Conservation (phyloP, 1,284 basidiomycete species). For the Papiliotrema nemorosa region DNA sequence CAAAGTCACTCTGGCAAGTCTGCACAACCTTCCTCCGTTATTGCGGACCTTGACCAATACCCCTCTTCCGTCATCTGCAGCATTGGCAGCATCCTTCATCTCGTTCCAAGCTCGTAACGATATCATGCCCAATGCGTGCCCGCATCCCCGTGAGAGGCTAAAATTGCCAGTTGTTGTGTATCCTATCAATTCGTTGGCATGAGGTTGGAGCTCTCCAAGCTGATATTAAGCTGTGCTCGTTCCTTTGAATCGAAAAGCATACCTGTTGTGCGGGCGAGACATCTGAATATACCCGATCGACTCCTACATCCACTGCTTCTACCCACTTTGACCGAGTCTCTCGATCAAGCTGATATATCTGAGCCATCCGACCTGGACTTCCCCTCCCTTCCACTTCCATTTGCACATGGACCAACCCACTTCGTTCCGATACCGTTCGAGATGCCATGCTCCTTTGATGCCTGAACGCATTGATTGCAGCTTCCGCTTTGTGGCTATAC, state of each 20-base stretch:
- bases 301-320: slow-evolving; percentile 28
- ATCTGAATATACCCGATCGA: slow-evolving; percentile 9
- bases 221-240: slow-evolving; percentile 24
- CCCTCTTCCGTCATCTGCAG: slow-evolving; percentile 10
- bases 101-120: slow-evolving; percentile 58
- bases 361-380: slow-evolving; percentile 65
- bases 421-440: slow-evolving; percentile 53
- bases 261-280: slow-evolving; percentile 53
- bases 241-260: slow-evolving; percentile 7
- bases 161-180: slow-evolving; percentile 75
- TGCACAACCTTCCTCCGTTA: slow-evolving; percentile 49
- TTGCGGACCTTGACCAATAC: slow-evolving; percentile 53
- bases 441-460: slow-evolving; percentile 56
- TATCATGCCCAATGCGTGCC: slow-evolving; percentile 68
- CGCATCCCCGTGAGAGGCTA: slow-evolving; percentile 69
- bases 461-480: slow-evolving; percentile 60
- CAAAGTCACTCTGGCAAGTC: slow-evolving; percentile 44
- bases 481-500: slow-evolving; percentile 50
- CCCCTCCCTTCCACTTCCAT: slow-evolving; percentile 64
- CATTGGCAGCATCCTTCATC: slow-evolving; percentile 43
- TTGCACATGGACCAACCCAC: slow-evolving; percentile 64
- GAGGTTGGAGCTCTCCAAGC: slow-evolving; percentile 53
- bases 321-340: slow-evolving; percentile 55
- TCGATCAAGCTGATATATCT: slow-evolving; percentile 62
- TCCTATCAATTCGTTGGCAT: slow-evolving; percentile 60